Evolutionary conservation across 2,329 filamentous ascomycete species (phyloP).

Genomic region (Sphaceloma murrayae): DNA sequence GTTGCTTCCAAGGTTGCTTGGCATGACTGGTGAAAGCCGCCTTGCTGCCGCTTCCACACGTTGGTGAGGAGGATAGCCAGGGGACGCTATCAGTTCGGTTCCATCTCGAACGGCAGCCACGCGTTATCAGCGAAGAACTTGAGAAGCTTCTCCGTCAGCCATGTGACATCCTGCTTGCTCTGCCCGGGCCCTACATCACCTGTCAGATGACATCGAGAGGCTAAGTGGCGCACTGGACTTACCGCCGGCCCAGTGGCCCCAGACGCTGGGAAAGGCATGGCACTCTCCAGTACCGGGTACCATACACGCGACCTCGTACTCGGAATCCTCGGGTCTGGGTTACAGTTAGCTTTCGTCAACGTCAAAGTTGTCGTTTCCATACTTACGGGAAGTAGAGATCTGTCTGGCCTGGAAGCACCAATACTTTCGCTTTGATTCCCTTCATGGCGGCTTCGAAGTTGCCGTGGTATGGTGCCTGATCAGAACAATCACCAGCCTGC

Average conservation of each 20-base stretch:
- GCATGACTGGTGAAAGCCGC: no score
- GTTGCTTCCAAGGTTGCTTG: no score
- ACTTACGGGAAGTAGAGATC: slow-evolving; percentile 71
- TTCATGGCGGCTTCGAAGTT: slow-evolving; percentile 49
- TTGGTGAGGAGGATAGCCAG: slow-evolving; percentile 16
- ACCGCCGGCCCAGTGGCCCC: slow-evolving; percentile 51
- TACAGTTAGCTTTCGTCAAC: no score
- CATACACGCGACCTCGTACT: slow-evolving; percentile 61
- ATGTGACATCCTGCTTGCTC: slow-evolving; percentile 60
- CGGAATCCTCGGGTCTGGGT: slow-evolving; percentile 63
- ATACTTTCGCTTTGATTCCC: slow-evolving; percentile 59
- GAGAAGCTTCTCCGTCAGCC: slow-evolving; percentile 55
- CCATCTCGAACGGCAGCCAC: no score
- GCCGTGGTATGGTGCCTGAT: slow-evolving; percentile 58
- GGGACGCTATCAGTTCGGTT: background rate
- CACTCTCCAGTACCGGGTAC: slow-evolving; percentile 47
- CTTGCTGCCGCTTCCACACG: no score
- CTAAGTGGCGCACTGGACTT: slow-evolving; percentile 24
- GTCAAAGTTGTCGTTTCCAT: no score
- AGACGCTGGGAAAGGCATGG: slow-evolving; percentile 49
- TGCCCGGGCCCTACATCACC: slow-evolving; percentile 51
- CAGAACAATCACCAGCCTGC: slow-evolving; percentile 63
- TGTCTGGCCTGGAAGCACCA: slow-evolving; percentile 62
- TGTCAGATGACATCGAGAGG: background rate
- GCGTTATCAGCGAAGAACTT: slow-evolving; percentile 39